phyloP scores from a whole-genome alignment of 352 stramenopile species.

The Phytophthora quininea region DNA sequence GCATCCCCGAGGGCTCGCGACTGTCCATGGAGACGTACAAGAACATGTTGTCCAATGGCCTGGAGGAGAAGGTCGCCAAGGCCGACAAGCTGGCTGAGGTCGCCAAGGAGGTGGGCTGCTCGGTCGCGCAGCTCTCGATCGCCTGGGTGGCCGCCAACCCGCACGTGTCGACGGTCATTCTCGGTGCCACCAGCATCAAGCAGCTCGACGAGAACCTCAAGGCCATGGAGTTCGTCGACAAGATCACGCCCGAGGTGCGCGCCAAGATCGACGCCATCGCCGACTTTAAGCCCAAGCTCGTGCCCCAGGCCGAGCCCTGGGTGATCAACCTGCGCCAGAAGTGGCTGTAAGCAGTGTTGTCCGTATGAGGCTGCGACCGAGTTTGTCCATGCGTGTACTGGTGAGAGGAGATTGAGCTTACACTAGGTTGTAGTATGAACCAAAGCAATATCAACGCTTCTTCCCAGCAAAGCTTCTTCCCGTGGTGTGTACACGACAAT shows the following conservation, averaged over 20 bases:
- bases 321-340: constrained; percentile 30
- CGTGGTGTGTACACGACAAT: background rate
- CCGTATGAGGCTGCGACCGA: background rate
- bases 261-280: constrained; percentile 58
- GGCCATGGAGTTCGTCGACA: constrained; percentile 45
- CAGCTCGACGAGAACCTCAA: constrained; percentile 75
- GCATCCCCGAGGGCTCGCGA: constrained; percentile 53
- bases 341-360: constrained; percentile 19
- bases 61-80: constrained; percentile 50
- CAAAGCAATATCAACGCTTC: background rate
- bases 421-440: background rate
- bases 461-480: background rate
- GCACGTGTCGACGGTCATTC: constrained; percentile 66
- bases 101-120: constrained; percentile 68
- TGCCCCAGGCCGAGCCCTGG: constrained; percentile 29
- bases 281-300: constrained; percentile 40
- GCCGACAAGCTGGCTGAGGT: constrained; percentile 43
- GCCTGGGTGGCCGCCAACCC: constrained; percentile 54
- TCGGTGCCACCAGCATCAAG: constrained; percentile 59
- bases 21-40: constrained; percentile 49
- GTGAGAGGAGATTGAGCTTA: background rate
- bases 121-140: constrained; percentile 48
- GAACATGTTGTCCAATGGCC: constrained; percentile 45
- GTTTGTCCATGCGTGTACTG: background rate
- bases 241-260: constrained; percentile 62